Evolutionary conservation across 345 rosid species (phyloP).

Genomic region (Excoecaria cochinchinensis): DNA sequence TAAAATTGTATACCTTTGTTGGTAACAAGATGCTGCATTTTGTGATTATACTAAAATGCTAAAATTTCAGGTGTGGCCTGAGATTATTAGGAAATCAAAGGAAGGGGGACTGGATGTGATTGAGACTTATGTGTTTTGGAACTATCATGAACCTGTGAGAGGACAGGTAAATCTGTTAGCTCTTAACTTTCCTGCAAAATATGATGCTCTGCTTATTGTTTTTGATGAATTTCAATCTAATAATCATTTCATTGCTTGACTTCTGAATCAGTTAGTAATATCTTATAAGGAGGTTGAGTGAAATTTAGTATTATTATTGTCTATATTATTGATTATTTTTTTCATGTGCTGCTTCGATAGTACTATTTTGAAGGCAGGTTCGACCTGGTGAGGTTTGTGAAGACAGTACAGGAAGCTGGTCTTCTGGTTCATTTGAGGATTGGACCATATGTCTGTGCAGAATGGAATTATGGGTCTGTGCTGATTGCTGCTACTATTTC

Average conservation of each 20-base stretch:
- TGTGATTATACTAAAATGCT: neutral
- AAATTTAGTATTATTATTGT: too few species aligned
- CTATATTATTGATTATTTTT: too few species aligned
- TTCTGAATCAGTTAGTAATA: neutral
- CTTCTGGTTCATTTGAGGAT: conserved; percentile 63
- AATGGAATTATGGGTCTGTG: conserved; percentile 69
- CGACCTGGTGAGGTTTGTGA: conserved; percentile 59
- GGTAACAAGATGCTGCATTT: neutral
- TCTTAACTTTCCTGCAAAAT: neutral
- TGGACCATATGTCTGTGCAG: conserved; percentile 78
- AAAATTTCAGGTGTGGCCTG: conserved; percentile 57
- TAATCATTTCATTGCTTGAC: neutral
- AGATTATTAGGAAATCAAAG: conserved; percentile 56
- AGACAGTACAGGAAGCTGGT: conserved; percentile 59
- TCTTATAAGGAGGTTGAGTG: neutral
- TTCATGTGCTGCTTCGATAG: conserved; percentile 15
- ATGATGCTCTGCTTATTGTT: neutral
- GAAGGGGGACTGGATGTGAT: conserved; percentile 68
- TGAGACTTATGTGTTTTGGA: conserved; percentile 67
- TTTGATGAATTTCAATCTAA: neutral
- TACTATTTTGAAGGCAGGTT: conserved; percentile 64
- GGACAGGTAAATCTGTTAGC: conserved; percentile 47
- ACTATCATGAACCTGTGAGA: conserved; percentile 58
- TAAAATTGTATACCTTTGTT: neutral
- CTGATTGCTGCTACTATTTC: neutral